Evolutionary conservation across 768 basidiomycete genomes (phyloP).

Genomic region (Coprinopsis cinerea): DNA sequence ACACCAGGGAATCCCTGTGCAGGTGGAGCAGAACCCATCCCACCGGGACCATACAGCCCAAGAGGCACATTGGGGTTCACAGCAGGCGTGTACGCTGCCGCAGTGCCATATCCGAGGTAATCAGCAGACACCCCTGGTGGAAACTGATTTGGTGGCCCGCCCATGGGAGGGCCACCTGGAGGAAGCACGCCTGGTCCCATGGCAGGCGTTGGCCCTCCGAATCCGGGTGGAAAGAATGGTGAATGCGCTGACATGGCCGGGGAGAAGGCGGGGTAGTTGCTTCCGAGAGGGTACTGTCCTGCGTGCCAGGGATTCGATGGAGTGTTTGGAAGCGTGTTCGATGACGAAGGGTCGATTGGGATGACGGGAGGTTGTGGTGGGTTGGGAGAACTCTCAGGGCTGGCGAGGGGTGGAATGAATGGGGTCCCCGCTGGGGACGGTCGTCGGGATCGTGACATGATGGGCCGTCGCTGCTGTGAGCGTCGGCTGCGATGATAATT

Average conservation of each 20-base stretch:
- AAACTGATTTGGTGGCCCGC: neutral
- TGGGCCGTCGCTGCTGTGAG: neutral
- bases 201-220: neutral
- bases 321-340: conserved; percentile 5
- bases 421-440: conserved; percentile 7
- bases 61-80: conserved; percentile 1
- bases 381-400: conserved; percentile 1
- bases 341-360: neutral
- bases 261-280: neutral
- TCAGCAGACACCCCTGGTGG: neutral
- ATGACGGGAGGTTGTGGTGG: conserved; percentile 6
- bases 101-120: too few species aligned
- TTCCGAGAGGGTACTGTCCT: neutral
- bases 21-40: too few species aligned
- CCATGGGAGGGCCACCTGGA: neutral
- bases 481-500: too few species aligned
- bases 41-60: neutral
- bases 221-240: neutral
- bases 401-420: conserved; percentile 15
- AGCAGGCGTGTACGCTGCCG: neutral
- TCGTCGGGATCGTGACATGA: conserved; percentile 8
- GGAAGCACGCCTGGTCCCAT: conserved; percentile 1
- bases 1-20: too few species aligned
- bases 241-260: too few species aligned
- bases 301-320: conserved; percentile 2